phyloP scores from a whole-genome alignment of 2,329 filamentous ascomycete genomes.

The Rosellinia necatrix region DNA sequence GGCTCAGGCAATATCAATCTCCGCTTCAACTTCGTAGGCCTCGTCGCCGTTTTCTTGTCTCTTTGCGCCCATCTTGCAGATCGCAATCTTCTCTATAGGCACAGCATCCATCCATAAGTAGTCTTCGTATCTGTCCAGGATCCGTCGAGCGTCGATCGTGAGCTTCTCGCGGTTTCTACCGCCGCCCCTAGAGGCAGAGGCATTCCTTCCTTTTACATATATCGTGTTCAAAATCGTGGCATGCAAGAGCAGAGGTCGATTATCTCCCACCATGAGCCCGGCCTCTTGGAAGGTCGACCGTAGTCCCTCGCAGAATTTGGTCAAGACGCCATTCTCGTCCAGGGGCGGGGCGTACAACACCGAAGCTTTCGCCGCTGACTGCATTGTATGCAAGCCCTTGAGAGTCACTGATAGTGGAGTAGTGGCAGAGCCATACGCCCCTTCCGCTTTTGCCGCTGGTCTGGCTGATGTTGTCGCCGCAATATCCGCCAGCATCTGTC shows the following conservation, averaged over 20 bases:
- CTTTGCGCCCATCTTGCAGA: slow-evolving; percentile 89
- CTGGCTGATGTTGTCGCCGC: not conserved
- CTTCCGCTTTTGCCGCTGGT: slow-evolving; percentile 10
- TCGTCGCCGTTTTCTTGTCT: slow-evolving; percentile 60
- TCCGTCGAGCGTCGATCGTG: slow-evolving; percentile 58
- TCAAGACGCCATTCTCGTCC: slow-evolving; percentile 57
- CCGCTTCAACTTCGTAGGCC: slow-evolving; percentile 58
- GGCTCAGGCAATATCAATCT: slow-evolving; percentile 43
- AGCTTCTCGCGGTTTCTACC: slow-evolving; percentile 44
- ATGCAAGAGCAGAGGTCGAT: slow-evolving; percentile 73
- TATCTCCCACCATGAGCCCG: slow-evolving; percentile 61
- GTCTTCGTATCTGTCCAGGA: slow-evolving; percentile 65
- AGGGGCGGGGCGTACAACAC: slow-evolving; percentile 68
- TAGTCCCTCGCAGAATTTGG: slow-evolving; percentile 62
- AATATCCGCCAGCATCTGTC: slow-evolving; percentile 45
- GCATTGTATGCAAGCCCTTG: slow-evolving; percentile 65
- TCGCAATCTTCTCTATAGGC: slow-evolving; percentile 70
- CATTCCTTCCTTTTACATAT: slow-evolving; percentile 61
- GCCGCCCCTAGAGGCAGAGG: slow-evolving; percentile 31
- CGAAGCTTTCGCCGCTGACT: slow-evolving; percentile 58
- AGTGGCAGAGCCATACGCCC: not conserved
- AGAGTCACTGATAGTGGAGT: slow-evolving; percentile 53
- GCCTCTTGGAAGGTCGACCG: slow-evolving; percentile 57
- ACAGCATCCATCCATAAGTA: slow-evolving; percentile 74
- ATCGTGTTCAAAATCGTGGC: slow-evolving; percentile 87